Base-by-base conservation (phyloP, 73 alveolate species). In the Paramecium caudatum region DNA sequence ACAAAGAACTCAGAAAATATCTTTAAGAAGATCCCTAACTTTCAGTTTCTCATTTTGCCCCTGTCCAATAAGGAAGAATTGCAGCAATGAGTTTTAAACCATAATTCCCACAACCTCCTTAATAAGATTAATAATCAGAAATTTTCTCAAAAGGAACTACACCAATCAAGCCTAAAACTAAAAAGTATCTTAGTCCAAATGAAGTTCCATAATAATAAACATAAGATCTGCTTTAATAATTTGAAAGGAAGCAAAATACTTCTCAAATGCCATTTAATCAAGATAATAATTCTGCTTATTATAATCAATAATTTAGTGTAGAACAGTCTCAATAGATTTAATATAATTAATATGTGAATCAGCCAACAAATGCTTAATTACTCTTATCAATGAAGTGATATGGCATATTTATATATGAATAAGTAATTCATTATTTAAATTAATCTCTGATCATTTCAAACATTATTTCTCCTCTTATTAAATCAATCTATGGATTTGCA, bases 381-480 rank as follows among this genome's bases (percentile, higher is more conserved):
- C 23, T 55, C 30, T 55, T 55, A 55, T 55, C 80, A 55, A 21
- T 37, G 30, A 27, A 55, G 30, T 55, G 80, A 55, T 23, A 5
- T n/a, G n/a, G n/a, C n/a, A n/a, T 23, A 6, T 55, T 7, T 55
- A 55, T 23, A 55, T 55, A 55, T 55, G 30, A 27, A 55, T 23
- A 23, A 23, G 7, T 27, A 27, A 13, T 68, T 68, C 84, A 68
- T 33, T 37, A 32, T 74, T 74, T 43, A 8, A 74, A 16, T 74
- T 37, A 4, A 36, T 74, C 88, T 74, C 88, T 37, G 21, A 74
- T 74, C 39, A 45, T 27, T 74, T 74, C 43, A 74, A 74, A 74
- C 19, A 37, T 37, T 74, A 41, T 21, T 41, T 74, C 88, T 74
- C 69, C 88, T 74, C 62, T 74, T 4, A 37, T 43, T 47, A 74